Evolutionary conservation across 2,329 filamentous ascomycete species (phyloP).

Genomic region (Colletotrichum abscissum): DNA sequence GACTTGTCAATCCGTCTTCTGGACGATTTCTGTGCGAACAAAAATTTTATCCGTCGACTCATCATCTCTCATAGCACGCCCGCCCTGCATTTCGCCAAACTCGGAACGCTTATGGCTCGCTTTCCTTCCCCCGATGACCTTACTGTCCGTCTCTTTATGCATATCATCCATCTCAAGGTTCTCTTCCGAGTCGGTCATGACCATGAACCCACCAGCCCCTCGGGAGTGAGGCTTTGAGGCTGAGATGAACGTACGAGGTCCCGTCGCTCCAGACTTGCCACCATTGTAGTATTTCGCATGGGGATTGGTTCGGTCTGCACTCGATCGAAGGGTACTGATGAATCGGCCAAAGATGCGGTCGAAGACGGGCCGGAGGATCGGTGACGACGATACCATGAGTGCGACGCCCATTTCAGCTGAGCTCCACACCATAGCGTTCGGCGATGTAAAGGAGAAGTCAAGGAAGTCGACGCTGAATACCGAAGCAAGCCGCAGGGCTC

Average conservation of each 20-base stretch:
- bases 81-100: not conserved
- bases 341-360: slow-evolving; percentile 39
- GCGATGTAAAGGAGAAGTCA: slow-evolving; percentile 40
- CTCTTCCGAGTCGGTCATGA: slow-evolving; percentile 34
- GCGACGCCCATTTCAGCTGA: slow-evolving; percentile 41
- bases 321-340: slow-evolving; percentile 28
- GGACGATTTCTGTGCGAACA: slow-evolving; percentile 10
- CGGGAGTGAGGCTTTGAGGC: slow-evolving; percentile 8
- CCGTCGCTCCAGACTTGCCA: not conserved
- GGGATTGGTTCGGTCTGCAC: not conserved
- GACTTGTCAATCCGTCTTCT: not conserved
- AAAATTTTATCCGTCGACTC: slow-evolving; percentile 4
- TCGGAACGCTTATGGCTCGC: not conserved
- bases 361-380: slow-evolving; percentile 40
- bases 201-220: slow-evolving; percentile 28
- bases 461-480: slow-evolving; percentile 38
- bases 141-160: not conserved
- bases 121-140: not conserved
- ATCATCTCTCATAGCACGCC: not conserved
- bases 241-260: slow-evolving; percentile 1
- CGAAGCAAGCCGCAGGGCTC: slow-evolving; percentile 38
- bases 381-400: slow-evolving; percentile 40
- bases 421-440: slow-evolving; percentile 40
- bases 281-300: slow-evolving; percentile 1
- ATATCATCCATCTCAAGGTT: slow-evolving; percentile 30